Percentiles rank a stretch among this genome's conserved stretches.
phyloP scores from a whole-genome alignment of 495 filamentous ascomycete genomes.

The Penicillium coffeae region DNA sequence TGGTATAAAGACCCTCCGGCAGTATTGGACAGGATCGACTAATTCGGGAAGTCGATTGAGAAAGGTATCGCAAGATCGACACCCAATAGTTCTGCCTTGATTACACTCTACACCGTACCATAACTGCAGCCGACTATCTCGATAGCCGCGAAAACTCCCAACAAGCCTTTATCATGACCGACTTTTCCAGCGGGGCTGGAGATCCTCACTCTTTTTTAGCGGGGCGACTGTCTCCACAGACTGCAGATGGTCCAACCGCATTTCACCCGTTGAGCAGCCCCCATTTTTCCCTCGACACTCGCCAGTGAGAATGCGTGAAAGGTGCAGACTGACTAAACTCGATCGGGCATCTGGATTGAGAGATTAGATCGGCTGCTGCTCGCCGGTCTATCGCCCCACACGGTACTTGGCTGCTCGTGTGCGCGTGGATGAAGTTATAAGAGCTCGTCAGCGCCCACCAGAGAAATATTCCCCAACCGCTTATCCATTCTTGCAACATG shows the following conservation, averaged over 20 bases:
- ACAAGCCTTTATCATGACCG: neutral
- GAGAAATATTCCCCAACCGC: neutral
- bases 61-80: too few relatives aligned
- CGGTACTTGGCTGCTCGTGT: neutral
- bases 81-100: too few relatives aligned
- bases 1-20: neutral
- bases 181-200: neutral
- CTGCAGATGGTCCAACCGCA: neutral
- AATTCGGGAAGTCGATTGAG: neutral
- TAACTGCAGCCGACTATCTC: too few relatives aligned
- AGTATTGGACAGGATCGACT: neutral
- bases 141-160: too few relatives aligned
- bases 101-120: too few relatives aligned
- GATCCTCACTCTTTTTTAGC: neutral
- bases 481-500: slow-evolving; percentile 30
- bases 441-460: neutral
- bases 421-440: neutral
- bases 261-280: neutral
- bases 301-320: neutral
- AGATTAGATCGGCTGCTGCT: neutral
- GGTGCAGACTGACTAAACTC: neutral
- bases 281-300: neutral
- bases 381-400: neutral
- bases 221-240: neutral
- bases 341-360: neutral